Percentiles rank a stretch among this genome's conserved stretches.
These are phyloP conservation scores for Neofusicoccum ribis DNA, from an alignment of 2,329 filamentous ascomycete species.

Conservation along the genomic window DNA sequence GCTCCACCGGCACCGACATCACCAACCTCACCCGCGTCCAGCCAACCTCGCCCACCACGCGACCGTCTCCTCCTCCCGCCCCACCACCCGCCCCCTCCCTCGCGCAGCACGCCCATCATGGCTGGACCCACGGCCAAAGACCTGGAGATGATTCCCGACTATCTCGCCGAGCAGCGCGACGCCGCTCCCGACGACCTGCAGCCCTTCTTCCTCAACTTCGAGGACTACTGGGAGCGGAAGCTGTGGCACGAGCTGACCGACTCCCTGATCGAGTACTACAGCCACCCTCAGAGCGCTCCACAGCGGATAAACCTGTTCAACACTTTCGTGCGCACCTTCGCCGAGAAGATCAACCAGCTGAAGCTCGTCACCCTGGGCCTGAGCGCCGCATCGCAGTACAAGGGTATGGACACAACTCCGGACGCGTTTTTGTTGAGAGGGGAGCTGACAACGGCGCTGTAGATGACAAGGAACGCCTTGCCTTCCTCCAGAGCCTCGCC, in stretches of 20 bases:
- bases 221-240: conserved; percentile 97
- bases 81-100: neutral
- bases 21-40: conserved; percentile 25
- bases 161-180: conserved; percentile 88
- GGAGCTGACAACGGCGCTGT: conserved; percentile 30
- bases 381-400: conserved; percentile 81
- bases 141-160: conserved; percentile 84
- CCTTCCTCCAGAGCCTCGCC: conserved; percentile 79
- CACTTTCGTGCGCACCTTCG: conserved; percentile 92
- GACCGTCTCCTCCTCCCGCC: neutral
- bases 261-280: conserved; percentile 84
- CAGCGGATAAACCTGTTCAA: conserved; percentile 91
- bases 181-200: conserved; percentile 85
- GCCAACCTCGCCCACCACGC: conserved; percentile 12
- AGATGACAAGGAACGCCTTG: conserved; percentile 85
- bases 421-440: no score
- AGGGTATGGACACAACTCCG: conserved; percentile 52
- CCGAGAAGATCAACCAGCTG: conserved; percentile 98
- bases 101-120: conserved; percentile 27
- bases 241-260: conserved; percentile 99
- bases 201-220: conserved; percentile 83
- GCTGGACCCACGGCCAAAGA: conserved; percentile 61
- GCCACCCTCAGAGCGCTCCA: conserved; percentile 72
- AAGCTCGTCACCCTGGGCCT: conserved; percentile 92
- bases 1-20: conserved; percentile 20